These are phyloP conservation scores for Leccinellum albellum DNA, from an alignment of 768 basidiomycete genomes.

Conservation along the genomic window DNA sequence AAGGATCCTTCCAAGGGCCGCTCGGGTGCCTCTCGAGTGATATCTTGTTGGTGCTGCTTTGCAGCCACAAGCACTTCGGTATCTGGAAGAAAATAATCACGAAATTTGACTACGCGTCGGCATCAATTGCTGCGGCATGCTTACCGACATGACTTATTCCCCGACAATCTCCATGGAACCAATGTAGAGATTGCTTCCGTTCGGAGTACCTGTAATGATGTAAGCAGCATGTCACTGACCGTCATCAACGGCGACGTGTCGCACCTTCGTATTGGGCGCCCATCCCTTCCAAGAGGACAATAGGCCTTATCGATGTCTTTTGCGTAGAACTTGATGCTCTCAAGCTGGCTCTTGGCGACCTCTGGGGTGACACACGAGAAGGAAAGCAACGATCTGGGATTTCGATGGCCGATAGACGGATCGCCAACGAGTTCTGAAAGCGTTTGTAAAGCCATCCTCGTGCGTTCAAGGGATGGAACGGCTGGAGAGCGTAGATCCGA, in stretches of 20 bases:
- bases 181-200: constrained; percentile 47
- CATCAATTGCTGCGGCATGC: constrained; percentile 12
- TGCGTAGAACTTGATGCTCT: constrained; percentile 44
- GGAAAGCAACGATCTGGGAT: constrained; percentile 60
- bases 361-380: constrained; percentile 62
- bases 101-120: constrained; percentile 1
- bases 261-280: constrained; percentile 60
- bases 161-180: constrained; percentile 58
- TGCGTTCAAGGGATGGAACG: constrained; percentile 41
- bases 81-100: constrained; percentile 16
- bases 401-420: constrained; percentile 42
- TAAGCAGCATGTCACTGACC: background rate
- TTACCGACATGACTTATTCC: constrained; percentile 55
- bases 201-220: constrained; percentile 52
- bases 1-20: constrained; percentile 23
- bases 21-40: constrained; percentile 21
- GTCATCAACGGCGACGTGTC: constrained; percentile 24
- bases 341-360: constrained; percentile 47
- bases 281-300: constrained; percentile 54
- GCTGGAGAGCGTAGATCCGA: constrained; percentile 45
- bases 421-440: constrained; percentile 51
- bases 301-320: constrained; percentile 46
- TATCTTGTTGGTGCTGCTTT: constrained; percentile 15
- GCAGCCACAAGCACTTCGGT: constrained; percentile 20
- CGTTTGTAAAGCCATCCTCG: constrained; percentile 49